Base-by-base conservation (phyloP, 2,329 filamentous ascomycete genomes). In the Metarhizium brunneum region DNA sequence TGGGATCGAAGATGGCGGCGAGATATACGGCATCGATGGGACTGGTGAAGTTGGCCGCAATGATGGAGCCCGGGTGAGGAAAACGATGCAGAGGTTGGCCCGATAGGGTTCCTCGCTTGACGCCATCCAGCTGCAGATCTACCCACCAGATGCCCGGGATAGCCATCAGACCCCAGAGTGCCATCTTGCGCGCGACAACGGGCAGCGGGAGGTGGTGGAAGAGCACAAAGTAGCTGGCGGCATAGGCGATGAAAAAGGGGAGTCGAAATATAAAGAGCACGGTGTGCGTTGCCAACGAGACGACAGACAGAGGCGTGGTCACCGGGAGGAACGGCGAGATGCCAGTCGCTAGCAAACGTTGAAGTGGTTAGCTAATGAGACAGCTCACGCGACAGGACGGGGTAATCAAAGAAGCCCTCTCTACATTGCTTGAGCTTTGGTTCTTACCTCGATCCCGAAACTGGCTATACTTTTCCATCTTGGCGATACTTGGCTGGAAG, bases 141-240 rank as follows among this genome's bases (percentile, higher is more conserved):
- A 96, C 86, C 92, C 92, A 97, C 91, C 92, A 97, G 56, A 99
- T 89, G 32, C 94, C 92, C 0, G 92, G 90, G 57, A 95, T 87
- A 42, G 85, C 87, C 63, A 99, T 82, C 61, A 97, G 82, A 58
- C 84, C 81, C 92, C 94, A 97, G 54, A 97, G 75, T 51, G 90
- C 83, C 13, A 88, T 83, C 73, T 97, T 97, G 66, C 90, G 90
- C 47, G 85, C 66, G 57, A 78, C 69, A 36, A 75, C 71, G 14
- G 80, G 80, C 20, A 83, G 68, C 0, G 91, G 91, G 14, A 96
- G 81, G 80, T 86, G 88, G 73, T 92, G 89, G 54, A 97, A 79
- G 58, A 96, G 65, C 58, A 88, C 68, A 68, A 97, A 94, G 74
- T 95, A 95, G 65, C 83, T 71, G 48, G 82, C 63, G 25, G 79